Base-by-base conservation (phyloP, 192 early-diverging fungal genomes). In the Umbelopsis sp. region DNA sequence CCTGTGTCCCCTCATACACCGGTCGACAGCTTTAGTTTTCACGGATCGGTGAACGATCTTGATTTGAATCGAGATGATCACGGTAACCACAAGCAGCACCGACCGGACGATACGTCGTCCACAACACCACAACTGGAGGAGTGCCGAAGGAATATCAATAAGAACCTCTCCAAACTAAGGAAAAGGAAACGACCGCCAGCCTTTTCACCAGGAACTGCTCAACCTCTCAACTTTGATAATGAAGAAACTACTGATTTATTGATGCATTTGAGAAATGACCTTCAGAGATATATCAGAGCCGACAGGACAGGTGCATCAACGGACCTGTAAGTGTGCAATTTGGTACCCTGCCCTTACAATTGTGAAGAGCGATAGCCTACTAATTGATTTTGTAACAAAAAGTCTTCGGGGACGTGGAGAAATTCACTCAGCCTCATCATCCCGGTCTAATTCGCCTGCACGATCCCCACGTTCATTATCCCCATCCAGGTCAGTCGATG, bases 121-220 rank as follows among this genome's bases (percentile, higher is more conserved):
- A 58, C 70, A 21, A 27, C 45, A 46, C 76, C 71, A 18, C 70
- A 78, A 52, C 50, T 73, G 33, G 64, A 78, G 15, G 71, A 71
- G 13, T 70, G 55, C 46, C 67, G 68, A 35, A 79, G 75, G 37
- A 49, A 69, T n/a, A 75, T 79, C 35, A 67, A 72, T 7, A 58
- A 41, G 15, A 73, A 73, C 25, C 37, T 73, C 20, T 25, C 35
- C n/a, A 74, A 75, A 18, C 25, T 79, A 16, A 18, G 48, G 5
- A 79, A 79, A 67, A 52, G 78, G 22, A 79, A 79, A 27, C 55
- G 68, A 37, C 78, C 78, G 4, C 66, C 73, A 23, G 35, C 70
- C 44, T 47, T 64, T 18, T 45, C 70, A 1, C 16, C 49, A 21
- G 51, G 41, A 58, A 66, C 20, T 71, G 21, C 16, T 51, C 49